Conservation (phyloP, 2,329 filamentous ascomycete species). For the Claviceps pusilla region DNA sequence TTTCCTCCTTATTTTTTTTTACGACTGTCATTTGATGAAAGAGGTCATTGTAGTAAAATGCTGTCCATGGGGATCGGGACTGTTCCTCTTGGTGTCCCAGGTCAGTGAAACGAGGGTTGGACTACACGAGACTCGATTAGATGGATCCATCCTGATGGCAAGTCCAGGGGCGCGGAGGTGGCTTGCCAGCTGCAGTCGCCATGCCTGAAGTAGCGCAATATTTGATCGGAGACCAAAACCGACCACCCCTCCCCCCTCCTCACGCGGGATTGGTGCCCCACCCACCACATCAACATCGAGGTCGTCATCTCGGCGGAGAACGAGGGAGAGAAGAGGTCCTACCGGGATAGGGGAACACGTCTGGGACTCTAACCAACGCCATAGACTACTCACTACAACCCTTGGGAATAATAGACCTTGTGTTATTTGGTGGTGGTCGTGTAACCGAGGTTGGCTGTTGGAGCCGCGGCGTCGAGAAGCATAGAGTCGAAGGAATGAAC, state of each 20-base stretch:
- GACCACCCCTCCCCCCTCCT: background rate
- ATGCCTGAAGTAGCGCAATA: too few relatives aligned
- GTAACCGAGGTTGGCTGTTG: background rate
- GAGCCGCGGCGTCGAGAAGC: background rate
- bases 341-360: background rate
- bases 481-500: background rate
- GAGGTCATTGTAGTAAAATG: background rate
- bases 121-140: background rate
- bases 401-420: background rate
- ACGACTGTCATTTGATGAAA: background rate
- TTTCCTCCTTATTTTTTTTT: too few relatives aligned
- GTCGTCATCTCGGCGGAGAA: background rate
- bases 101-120: background rate
- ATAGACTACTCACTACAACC: background rate
- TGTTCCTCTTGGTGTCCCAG: too few relatives aligned
- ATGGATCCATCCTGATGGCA: background rate
- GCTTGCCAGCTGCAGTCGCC: background rate
- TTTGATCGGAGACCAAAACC: too few relatives aligned
- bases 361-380: background rate
- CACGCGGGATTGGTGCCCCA: background rate
- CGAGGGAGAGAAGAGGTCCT: slow-evolving; percentile 3
- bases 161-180: background rate
- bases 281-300: background rate
- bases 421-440: background rate
- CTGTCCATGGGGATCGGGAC: too few relatives aligned